phyloP scores from a whole-genome alignment of 305 asterid genomes.

The Fraxinus nigra region DNA sequence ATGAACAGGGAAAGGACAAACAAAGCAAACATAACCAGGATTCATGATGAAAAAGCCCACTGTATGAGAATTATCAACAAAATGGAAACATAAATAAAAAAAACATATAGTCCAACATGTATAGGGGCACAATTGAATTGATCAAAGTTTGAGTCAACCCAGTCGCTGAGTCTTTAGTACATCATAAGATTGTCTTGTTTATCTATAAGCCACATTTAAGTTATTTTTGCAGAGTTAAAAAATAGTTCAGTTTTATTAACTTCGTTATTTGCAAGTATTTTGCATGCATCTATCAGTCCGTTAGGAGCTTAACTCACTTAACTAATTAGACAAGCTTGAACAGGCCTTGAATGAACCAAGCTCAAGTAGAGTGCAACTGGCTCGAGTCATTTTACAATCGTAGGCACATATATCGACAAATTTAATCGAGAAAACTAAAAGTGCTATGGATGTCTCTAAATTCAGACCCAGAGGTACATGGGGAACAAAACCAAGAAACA shows the following conservation, averaged over 20 bases:
- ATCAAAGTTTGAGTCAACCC: background rate
- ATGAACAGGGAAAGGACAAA: slow-evolving; percentile 5
- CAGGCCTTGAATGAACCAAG: background rate
- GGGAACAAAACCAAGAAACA: background rate
- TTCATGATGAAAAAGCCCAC: background rate
- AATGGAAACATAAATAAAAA: background rate
- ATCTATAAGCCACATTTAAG: slow-evolving; percentile 1
- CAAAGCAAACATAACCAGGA: background rate
- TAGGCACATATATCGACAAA: background rate
- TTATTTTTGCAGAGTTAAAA: background rate
- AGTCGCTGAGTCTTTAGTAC: slow-evolving; percentile 6
- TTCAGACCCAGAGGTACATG: background rate
- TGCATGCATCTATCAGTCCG: background rate
- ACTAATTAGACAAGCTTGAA: background rate
- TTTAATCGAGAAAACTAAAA: background rate
- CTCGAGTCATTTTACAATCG: background rate
- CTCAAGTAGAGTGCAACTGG: background rate
- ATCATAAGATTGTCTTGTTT: slow-evolving; percentile 6
- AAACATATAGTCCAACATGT: background rate
- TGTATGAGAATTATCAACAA: background rate
- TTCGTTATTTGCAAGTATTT: background rate
- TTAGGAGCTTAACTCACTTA: background rate
- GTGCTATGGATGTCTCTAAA: background rate
- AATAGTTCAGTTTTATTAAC: background rate
- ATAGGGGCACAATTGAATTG: background rate